phyloP scores from a whole-genome alignment of 2,329 filamentous ascomycete species.

The Daldinia sp. region DNA sequence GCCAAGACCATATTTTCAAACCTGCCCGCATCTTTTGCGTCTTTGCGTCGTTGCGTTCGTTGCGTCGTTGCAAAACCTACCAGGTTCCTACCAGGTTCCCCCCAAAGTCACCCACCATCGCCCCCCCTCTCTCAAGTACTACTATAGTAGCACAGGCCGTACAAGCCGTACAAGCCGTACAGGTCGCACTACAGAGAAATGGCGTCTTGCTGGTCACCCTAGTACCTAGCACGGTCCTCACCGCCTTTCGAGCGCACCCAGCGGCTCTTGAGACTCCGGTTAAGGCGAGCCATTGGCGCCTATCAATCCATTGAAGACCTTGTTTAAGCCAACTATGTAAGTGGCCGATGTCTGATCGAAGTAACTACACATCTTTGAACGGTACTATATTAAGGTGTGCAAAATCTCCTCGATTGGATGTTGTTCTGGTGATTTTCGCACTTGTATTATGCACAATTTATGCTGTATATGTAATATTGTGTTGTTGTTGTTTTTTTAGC shows the following conservation, averaged over 20 bases:
- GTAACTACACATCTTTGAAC: constrained; percentile 16
- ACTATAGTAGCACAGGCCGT: too few species aligned
- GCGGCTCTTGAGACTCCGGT: constrained; percentile 28
- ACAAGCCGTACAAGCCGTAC: too few species aligned
- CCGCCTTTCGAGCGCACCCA: constrained; percentile 34
- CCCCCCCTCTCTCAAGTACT: too few species aligned
- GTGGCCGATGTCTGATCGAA: constrained; percentile 3
- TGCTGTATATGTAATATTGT: neutral
- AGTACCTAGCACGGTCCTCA: constrained; percentile 19
- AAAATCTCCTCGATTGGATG: constrained; percentile 24
- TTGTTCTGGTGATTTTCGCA: neutral
- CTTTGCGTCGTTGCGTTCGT: too few species aligned
- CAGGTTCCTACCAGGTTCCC: constrained; percentile 9
- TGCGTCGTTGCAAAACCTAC: too few species aligned
- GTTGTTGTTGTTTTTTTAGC: neutral
- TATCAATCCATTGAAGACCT: constrained; percentile 11
- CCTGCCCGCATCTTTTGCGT: constrained; percentile 26
- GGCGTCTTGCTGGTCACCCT: constrained; percentile 12
- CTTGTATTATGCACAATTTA: neutral
- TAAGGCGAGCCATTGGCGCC: constrained; percentile 22
- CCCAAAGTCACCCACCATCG: constrained; percentile 18
- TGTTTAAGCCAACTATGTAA: constrained; percentile 1
- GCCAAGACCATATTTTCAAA: constrained; percentile 25
- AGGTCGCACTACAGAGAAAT: constrained; percentile 22
- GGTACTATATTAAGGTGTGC: constrained; percentile 25